Evolutionary conservation across 2,329 filamentous ascomycete genomes (phyloP).

Genomic region (Aspergillus sp.): DNA sequence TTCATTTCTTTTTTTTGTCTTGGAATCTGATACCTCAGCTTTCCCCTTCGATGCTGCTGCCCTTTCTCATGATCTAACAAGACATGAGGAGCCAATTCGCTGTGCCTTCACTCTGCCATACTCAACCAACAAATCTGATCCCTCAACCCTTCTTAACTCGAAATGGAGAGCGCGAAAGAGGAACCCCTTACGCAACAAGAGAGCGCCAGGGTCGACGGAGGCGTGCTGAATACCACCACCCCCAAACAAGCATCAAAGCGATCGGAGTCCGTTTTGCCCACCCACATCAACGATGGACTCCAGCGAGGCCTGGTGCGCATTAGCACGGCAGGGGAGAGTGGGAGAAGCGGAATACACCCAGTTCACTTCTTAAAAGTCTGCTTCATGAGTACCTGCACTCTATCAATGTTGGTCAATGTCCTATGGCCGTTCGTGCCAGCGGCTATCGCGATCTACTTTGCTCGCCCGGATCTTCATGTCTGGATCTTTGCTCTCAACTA

Average conservation of each 20-base stretch:
- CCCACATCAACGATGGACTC: constrained; percentile 20
- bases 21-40: too few species aligned
- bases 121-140: not conserved
- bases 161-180: not conserved
- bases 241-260: constrained; percentile 17
- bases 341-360: constrained; percentile 65
- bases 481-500: constrained; percentile 70
- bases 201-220: constrained; percentile 1
- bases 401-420: constrained; percentile 66
- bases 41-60: not conserved
- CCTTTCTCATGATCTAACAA: not conserved
- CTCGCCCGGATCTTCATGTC: constrained; percentile 56
- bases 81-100: not conserved
- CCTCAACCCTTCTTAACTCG: not conserved
- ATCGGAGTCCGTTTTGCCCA: constrained; percentile 25
- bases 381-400: constrained; percentile 62
- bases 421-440: constrained; percentile 74
- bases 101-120: not conserved
- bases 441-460: constrained; percentile 65
- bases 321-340: constrained; percentile 61
- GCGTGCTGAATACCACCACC: constrained; percentile 5
- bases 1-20: not conserved
- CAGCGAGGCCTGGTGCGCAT: constrained; percentile 32
- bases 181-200: constrained; percentile 9
- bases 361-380: constrained; percentile 63